Evolutionary conservation across 768 basidiomycete species (phyloP).

Genomic region (Psilocybe cyanescens): DNA sequence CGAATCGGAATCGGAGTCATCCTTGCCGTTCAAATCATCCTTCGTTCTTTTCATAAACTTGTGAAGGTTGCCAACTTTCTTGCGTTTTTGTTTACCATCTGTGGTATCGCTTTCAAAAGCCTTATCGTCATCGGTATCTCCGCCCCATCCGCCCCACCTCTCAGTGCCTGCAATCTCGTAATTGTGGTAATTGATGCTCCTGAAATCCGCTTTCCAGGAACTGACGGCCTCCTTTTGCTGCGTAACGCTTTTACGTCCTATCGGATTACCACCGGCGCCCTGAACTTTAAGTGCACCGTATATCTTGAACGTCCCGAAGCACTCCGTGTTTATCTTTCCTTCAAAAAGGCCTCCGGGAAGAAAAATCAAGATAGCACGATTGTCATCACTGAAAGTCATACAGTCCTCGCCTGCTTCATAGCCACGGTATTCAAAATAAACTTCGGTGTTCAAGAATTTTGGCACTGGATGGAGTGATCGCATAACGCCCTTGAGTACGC

Average conservation of each 20-base stretch:
- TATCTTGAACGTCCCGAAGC: conserved; percentile 21
- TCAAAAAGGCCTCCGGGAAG: conserved; percentile 25
- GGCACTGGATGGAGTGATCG: conserved; percentile 21
- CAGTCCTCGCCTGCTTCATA: conserved; percentile 20
- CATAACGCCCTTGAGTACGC: conserved; percentile 26
- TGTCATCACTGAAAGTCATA: conserved; percentile 22
- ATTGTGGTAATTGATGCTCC: conserved; percentile 19
- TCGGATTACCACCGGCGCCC: neutral
- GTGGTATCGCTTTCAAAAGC: conserved; percentile 22
- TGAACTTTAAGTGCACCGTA: conserved; percentile 12
- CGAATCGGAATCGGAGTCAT: neutral
- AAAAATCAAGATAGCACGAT: conserved; percentile 24
- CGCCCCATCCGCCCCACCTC: conserved; percentile 27
- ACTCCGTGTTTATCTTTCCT: conserved; percentile 18
- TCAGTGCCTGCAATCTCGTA: conserved; percentile 3
- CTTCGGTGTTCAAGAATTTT: conserved; percentile 6
- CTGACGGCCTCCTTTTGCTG: conserved; percentile 12
- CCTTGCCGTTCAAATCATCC: neutral
- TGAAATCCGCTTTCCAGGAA: conserved; percentile 25
- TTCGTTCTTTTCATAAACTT: neutral
- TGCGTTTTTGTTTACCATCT: neutral
- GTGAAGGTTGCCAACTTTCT: neutral
- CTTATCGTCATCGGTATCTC: conserved; percentile 12
- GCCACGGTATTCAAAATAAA: conserved; percentile 25
- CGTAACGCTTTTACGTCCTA: neutral